A percentile compares a stretch with the other conserved stretches of the same genome.
These are phyloP conservation scores for Leccinum subgranulosum DNA, from an alignment of 768 basidiomycete species.

Conservation along the genomic window DNA sequence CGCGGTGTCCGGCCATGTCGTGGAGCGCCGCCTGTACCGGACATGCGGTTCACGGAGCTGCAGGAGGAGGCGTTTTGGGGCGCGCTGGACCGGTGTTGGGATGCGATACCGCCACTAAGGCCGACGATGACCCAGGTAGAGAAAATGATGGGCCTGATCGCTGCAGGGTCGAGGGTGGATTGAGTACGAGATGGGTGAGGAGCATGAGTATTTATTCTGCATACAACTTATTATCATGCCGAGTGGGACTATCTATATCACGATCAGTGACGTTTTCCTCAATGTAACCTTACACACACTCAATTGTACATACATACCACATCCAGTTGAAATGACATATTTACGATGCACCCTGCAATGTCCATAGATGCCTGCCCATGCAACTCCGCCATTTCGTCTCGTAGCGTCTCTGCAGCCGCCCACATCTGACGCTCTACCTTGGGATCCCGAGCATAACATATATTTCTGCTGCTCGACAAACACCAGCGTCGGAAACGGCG, in stretches of 20 bases:
- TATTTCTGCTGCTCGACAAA: too few species aligned
- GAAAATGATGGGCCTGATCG: conserved; percentile 9
- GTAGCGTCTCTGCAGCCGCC: conserved; percentile 12
- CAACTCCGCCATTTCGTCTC: conserved; percentile 10
- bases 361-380: conserved; percentile 15
- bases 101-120: conserved; percentile 32
- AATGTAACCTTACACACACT: neutral
- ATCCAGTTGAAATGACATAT: neutral
- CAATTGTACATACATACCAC: neutral
- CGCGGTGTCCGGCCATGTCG: conserved; percentile 47
- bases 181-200: neutral
- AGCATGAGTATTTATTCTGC: neutral
- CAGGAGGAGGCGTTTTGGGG: conserved; percentile 41
- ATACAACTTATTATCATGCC: neutral
- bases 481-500: too few species aligned
- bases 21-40: conserved; percentile 22
- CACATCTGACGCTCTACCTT: conserved; percentile 23
- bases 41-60: conserved; percentile 11
- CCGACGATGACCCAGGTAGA: conserved; percentile 43
- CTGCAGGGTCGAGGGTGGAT: neutral
- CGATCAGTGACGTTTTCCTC: neutral
- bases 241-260: neutral
- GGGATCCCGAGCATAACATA: too few species aligned
- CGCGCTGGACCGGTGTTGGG: conserved; percentile 47
- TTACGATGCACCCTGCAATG: neutral